These are phyloP conservation scores for Fusarium setosum DNA, from an alignment of 2,329 filamentous ascomycete species.

Conservation along the genomic window DNA sequence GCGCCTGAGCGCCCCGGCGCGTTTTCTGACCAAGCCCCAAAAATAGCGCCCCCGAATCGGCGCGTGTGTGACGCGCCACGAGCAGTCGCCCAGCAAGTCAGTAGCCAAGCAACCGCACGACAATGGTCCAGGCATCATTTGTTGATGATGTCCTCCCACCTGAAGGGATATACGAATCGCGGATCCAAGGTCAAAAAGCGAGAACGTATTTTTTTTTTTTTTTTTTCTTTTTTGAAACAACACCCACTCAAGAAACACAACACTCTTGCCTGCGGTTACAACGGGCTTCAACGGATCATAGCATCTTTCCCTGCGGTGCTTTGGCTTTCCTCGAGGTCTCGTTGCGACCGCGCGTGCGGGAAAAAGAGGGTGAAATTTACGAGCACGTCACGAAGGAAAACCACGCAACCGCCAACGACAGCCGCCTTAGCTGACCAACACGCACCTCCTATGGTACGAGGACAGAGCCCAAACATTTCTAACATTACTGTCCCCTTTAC, in stretches of 20 bases:
- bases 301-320: slow-evolving; percentile 1
- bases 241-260: slow-evolving; percentile 2
- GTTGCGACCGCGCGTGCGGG: background rate
- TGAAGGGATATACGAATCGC: too few species aligned
- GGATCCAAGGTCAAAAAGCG: background rate
- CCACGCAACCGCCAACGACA: background rate
- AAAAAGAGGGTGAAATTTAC: background rate
- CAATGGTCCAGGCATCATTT: too few species aligned
- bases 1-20: background rate
- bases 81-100: too few species aligned
- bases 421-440: slow-evolving; percentile 3
- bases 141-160: too few species aligned
- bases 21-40: background rate
- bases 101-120: too few species aligned
- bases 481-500: background rate
- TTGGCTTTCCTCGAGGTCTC: background rate
- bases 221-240: too few species aligned
- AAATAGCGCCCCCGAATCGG: background rate
- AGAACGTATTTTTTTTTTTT: slow-evolving; percentile 9
- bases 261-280: slow-evolving; percentile 1
- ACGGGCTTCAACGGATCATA: slow-evolving; percentile 1
- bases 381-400: slow-evolving; percentile 3
- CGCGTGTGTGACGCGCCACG: too few species aligned
- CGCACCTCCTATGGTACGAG: background rate
- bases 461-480: background rate